Evolutionary conservation across 192 early-diverging fungal species (phyloP), one percentile per base, ranked within the genome.

Genomic region (Backusella psychrophila): DNA sequence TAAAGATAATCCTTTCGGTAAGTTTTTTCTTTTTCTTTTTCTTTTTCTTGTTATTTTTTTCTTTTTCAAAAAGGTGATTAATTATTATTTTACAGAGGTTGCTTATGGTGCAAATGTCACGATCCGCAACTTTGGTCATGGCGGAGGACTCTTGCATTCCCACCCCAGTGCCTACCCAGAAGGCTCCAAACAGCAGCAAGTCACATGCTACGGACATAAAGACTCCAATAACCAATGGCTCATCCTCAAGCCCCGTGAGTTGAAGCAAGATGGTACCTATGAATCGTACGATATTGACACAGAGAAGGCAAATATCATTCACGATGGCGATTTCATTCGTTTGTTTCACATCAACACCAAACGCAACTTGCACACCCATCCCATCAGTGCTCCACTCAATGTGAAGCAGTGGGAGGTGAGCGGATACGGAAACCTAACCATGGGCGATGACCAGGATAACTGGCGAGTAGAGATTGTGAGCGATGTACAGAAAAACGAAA

Each of bases 151-250:
- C 65, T 88, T 99, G 52, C 98, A 99, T 79, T 99, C 98, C 35
- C 98, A 99, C 79, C 75, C 90, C 23, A 93, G 97, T 82, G 83
- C 82, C 17, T 99, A 92, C 72, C 96, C 96, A 0, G 84, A 84
- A 23, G 93, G 94, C 19, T 97, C 96, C 11, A 90, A 92, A 84
- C 98, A 99, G 84, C 98, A 99, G 82, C 98, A 99, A 83, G 88
- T 99, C 31, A 98, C 98, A 0, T 93, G 92, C 36, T 99, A 99
- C 80, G 90, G 91, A 38, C 93, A 97, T 84, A 95, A 94, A 77
- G 98, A 99, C 80, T 39, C 49, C 67, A 99, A 99, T 85, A 99
- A 99, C 85, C 84, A 95, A 56, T 99, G 96, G 96, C 81, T 91
- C 6, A 81, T 98, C 46, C 83, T 84, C 26, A 87, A 90, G 75